These are phyloP conservation scores for Myochromella boudieri DNA, from an alignment of 768 basidiomycete genomes.

Conservation along the genomic window DNA sequence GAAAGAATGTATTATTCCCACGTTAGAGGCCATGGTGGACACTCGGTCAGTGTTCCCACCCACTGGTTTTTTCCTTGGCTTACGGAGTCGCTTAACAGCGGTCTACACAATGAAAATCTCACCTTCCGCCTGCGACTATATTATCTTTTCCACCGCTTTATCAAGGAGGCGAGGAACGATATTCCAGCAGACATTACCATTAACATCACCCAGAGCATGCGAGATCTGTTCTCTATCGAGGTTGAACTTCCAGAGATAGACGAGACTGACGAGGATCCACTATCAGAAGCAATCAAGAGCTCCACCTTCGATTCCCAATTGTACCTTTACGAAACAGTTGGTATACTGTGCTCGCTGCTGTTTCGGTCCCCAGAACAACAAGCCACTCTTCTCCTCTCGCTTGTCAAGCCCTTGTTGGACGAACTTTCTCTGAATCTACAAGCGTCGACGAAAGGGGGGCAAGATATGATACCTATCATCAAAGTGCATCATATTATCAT, in stretches of 20 bases:
- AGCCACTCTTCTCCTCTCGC: constrained; percentile 64
- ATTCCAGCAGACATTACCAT: constrained; percentile 71
- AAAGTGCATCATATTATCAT: constrained; percentile 91
- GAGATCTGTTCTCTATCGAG: constrained; percentile 76
- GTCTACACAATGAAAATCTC: constrained; percentile 76
- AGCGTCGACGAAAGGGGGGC: constrained; percentile 52
- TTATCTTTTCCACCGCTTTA: constrained; percentile 92
- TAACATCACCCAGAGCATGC: constrained; percentile 67
- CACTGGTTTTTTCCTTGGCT: neutral
- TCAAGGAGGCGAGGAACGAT: constrained; percentile 78
- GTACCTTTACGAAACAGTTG: constrained; percentile 91
- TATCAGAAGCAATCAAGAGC: constrained; percentile 78
- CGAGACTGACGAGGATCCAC: constrained; percentile 64
- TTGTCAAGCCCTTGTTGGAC: constrained; percentile 80
- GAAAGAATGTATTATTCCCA: constrained; percentile 83
- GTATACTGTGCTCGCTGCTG: constrained; percentile 79
- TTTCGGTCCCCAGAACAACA: constrained; percentile 68
- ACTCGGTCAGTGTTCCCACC: constrained; percentile 51
- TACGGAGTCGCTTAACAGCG: constrained; percentile 43
- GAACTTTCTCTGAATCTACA: constrained; percentile 63
- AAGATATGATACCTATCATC: constrained; percentile 77
- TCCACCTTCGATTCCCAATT: constrained; percentile 87
- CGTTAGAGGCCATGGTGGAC: constrained; percentile 88
- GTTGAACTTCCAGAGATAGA: constrained; percentile 79
- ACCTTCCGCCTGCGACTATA: constrained; percentile 75